phyloP scores from a whole-genome alignment of 257 asterid species.

The Solanum paucissectum region DNA sequence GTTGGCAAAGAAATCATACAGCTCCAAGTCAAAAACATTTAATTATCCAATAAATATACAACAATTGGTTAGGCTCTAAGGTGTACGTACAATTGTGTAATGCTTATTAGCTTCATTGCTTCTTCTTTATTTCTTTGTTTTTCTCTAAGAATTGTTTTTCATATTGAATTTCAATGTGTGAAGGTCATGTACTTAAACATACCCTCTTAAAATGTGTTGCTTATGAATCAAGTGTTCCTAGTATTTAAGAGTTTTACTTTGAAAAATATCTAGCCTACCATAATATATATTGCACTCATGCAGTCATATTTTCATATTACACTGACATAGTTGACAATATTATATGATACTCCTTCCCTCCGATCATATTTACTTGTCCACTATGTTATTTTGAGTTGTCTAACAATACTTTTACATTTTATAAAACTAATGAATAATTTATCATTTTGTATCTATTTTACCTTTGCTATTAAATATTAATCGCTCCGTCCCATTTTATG shows the following conservation, averaged over 20 bases:
- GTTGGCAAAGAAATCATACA: conserved; percentile 61
- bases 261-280: background rate
- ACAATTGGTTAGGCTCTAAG: conserved; percentile 52
- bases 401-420: no score
- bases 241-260: background rate
- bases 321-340: background rate
- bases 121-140: background rate
- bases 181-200: background rate
- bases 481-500: no score
- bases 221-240: background rate
- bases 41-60: conserved; percentile 78
- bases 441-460: no score
- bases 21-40: conserved; percentile 39
- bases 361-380: background rate
- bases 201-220: background rate
- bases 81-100: background rate
- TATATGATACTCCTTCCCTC: background rate
- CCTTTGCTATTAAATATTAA: no score
- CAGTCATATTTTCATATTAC: background rate
- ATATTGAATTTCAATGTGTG: background rate
- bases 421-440: no score
- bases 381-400: no score
- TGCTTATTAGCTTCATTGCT: background rate
- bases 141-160: background rate
- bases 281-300: background rate